Percentiles rank a stretch among this genome's conserved stretches.
These are phyloP conservation scores for Calonectria fujianensis DNA, from an alignment of 2,329 filamentous ascomycete species.

Conservation along the genomic window DNA sequence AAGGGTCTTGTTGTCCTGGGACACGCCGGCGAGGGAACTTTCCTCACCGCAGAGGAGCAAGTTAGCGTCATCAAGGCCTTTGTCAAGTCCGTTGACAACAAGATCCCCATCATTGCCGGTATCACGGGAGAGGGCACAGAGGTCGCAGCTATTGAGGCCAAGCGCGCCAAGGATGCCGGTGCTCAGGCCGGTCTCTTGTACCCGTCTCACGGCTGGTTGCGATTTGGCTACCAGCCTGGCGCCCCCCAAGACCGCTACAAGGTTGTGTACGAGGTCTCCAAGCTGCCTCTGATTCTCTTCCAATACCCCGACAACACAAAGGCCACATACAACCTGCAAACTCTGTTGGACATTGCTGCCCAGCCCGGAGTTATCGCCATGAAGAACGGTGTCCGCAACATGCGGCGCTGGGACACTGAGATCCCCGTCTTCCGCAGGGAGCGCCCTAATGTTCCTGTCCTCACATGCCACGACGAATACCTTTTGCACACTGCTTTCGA, in stretches of 20 bases:
- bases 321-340: constrained; percentile 70
- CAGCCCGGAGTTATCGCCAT: constrained; percentile 72
- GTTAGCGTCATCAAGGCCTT: constrained; percentile 70
- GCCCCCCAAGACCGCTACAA: constrained; percentile 72
- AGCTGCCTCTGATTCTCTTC: constrained; percentile 71
- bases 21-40: constrained; percentile 73
- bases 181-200: constrained; percentile 71
- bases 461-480: constrained; percentile 73
- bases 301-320: constrained; percentile 73
- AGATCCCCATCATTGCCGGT: constrained; percentile 71
- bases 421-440: constrained; percentile 71
- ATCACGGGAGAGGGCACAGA: constrained; percentile 73
- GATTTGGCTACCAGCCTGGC: constrained; percentile 72
- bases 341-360: constrained; percentile 71
- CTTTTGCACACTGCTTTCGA: constrained; percentile 71
- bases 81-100: constrained; percentile 70
- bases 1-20: constrained; percentile 72
- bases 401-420: constrained; percentile 74
- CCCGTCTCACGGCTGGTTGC: constrained; percentile 72
- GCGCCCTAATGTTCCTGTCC: constrained; percentile 69
- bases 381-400: constrained; percentile 75
- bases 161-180: constrained; percentile 70
- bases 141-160: constrained; percentile 70
- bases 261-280: constrained; percentile 68
- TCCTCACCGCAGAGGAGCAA: constrained; percentile 70